A percentile compares a stretch with the other conserved stretches of the same genome.
These are phyloP conservation scores for Macrophomina pseudophaseolina DNA, from an alignment of 2,329 filamentous ascomycete species.

Conservation along the genomic window DNA sequence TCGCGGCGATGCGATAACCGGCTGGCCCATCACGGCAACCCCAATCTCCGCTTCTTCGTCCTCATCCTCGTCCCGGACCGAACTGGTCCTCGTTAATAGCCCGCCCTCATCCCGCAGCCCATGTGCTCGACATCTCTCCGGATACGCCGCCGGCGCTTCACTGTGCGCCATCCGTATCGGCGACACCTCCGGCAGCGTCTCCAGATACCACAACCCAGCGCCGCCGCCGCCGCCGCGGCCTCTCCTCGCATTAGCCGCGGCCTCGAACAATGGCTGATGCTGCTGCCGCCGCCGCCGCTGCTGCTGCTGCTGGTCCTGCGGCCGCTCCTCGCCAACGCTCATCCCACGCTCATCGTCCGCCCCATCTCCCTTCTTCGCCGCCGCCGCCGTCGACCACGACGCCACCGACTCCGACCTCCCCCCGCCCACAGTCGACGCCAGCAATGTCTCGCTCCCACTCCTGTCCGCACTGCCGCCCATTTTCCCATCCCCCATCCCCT, in stretches of 20 bases:
- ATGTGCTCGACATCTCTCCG: neutral
- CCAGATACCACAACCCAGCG: neutral
- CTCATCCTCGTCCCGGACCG: neutral
- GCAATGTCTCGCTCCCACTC: neutral
- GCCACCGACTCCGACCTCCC: neutral
- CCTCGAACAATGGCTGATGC: too few relatives aligned
- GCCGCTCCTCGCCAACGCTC: too few relatives aligned
- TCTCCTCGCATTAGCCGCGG: neutral
- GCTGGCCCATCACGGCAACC: neutral
- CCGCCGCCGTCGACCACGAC: too few relatives aligned
- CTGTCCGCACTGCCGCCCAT: neutral
- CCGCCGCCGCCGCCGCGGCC: neutral
- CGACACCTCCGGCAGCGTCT: neutral
- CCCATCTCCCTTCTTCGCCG: too few relatives aligned
- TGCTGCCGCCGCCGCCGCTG: too few relatives aligned
- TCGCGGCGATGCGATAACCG: neutral
- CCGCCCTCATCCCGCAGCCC: neutral
- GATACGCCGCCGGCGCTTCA: neutral
- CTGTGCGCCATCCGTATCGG: neutral
- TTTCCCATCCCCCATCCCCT: neutral
- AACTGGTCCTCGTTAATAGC: neutral
- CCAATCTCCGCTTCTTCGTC: neutral
- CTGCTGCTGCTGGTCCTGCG: too few relatives aligned
- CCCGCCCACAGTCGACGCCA: neutral
- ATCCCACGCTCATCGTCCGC: too few relatives aligned